Evolutionary conservation across 129 eudicot species (phyloP).

Genomic region (Arctium minus): DNA sequence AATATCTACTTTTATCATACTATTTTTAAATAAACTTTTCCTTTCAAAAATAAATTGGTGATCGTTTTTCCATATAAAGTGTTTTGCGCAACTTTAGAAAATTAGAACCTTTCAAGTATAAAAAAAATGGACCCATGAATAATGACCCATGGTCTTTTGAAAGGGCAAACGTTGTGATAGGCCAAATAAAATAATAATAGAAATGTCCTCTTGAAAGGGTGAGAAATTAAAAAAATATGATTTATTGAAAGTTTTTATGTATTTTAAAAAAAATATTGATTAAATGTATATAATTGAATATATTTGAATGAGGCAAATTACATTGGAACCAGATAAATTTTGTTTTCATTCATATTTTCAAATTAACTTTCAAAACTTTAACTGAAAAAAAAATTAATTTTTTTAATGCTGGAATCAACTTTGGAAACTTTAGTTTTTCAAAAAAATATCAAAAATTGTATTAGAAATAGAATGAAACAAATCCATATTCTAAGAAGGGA

Average conservation of each 20-base stretch:
- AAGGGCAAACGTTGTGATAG: not conserved
- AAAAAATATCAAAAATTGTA: no score
- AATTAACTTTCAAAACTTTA: no score
- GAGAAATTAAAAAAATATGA: not conserved
- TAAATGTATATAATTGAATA: not conserved
- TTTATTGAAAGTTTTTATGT: not conserved
- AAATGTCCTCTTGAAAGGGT: not conserved
- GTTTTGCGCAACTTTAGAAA: constrained; percentile 10
- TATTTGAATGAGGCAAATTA: not conserved
- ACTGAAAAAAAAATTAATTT: no score
- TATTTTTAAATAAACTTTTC: no score
- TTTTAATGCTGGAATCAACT: not conserved
- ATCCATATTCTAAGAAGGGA: no score
- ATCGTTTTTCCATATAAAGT: not conserved
- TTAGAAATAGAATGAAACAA: no score
- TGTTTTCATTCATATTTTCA: no score
- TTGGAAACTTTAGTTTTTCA: no score
- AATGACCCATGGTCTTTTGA: not conserved
- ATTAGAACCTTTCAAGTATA: not conserved
- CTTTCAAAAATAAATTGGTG: not conserved
- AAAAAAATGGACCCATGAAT: not conserved
- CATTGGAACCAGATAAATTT: not conserved
- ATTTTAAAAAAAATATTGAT: not conserved
- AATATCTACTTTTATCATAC: not conserved
- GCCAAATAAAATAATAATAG: not conserved